Conservation (phyloP, 1,284 basidiomycete genomes). For the Exobasidium rhododendri region DNA sequence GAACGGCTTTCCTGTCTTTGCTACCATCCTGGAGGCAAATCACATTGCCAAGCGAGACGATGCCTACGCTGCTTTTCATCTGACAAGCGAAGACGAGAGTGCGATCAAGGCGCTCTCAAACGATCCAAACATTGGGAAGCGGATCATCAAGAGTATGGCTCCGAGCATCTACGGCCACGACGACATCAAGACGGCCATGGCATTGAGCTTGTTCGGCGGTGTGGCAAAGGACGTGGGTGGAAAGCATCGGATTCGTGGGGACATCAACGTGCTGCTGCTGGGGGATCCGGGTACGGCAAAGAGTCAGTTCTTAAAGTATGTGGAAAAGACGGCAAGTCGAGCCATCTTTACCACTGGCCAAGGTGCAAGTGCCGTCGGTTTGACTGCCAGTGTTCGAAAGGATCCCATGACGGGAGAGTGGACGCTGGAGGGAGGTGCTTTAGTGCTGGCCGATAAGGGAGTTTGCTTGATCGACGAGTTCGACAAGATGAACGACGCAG, state of each 20-base stretch:
- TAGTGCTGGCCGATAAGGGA: conserved; percentile 98
- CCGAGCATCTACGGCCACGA: conserved; percentile 98
- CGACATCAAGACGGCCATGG: conserved; percentile 96
- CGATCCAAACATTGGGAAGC: conserved; percentile 90
- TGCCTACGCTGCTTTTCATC: conserved; percentile 86
- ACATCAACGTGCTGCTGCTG: conserved; percentile 92
- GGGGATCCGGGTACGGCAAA: conserved; percentile 98
- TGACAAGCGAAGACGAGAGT: conserved; percentile 94
- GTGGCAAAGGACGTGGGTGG: conserved; percentile 92
- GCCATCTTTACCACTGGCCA: conserved; percentile 99
- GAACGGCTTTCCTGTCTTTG: conserved; percentile 99
- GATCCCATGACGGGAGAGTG: conserved; percentile 96
- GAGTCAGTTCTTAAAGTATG: conserved; percentile 98
- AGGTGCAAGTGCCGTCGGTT: conserved; percentile 94
- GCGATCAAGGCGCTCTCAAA: conserved; percentile 79
- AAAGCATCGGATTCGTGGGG: conserved; percentile 92
- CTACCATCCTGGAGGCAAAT: conserved; percentile 95
- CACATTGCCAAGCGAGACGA: conserved; percentile 82
- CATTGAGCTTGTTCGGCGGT: conserved; percentile 89
- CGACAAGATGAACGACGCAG: conserved; percentile 99
- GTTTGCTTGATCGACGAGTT: conserved; percentile 98
- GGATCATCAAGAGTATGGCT: conserved; percentile 96
- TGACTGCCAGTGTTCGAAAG: conserved; percentile 95
- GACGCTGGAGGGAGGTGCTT: conserved; percentile 95
- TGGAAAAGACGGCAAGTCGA: conserved; percentile 93